Base-by-base conservation (phyloP, 148 eudicot species). In the Persicaria tinctoria region DNA sequence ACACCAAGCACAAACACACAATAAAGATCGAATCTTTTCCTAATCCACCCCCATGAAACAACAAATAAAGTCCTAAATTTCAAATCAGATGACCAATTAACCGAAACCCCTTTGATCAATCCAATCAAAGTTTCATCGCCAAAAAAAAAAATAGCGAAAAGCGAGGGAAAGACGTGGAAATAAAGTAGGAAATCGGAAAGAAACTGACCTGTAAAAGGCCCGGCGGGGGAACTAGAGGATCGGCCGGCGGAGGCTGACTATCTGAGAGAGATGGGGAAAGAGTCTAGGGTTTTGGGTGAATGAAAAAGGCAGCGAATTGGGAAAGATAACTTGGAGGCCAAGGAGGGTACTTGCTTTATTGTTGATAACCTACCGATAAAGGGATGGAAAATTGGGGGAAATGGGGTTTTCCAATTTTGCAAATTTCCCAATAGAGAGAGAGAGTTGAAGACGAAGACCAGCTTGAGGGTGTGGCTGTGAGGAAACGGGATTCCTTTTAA, bases 221-320 rank as follows among this genome's bases (percentile, higher is more conserved):
- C 51, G 68, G 73, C 76, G 54, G 41, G 69, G 57, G 41, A 2
- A 32, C 41, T 47, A 14, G 55, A 79, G 32, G 46, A 53, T 47
- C 38, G 71, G 16, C 51, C 27, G 32, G 17, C 63, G 69, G 17
- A 76, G 74, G 68, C 75, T 59, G 63, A 74, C 27, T 45, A 27
- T 48, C 49, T 46, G 69, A 53, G 51, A 66, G 45, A 60, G 73
- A 56, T 16, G 20, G 32, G n/a, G 60, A 54, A 66, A 71, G 41
- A 51, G 77, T 66, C 72, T 81, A 77, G 81, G 86, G 86, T 84
- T 81, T 76, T 62, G 51, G 80, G 32, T 50, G 73, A 20, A 71
- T 14, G 60, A 55, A 59, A 79, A 75, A 57, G 59, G 77, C 63
- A 62, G 46, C 47, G 27, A 59, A 59, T 50, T 20, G 45, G 70